Evolutionary conservation across 1,284 basidiomycete genomes (phyloP).

Genomic region (Porodaedalea pini): DNA sequence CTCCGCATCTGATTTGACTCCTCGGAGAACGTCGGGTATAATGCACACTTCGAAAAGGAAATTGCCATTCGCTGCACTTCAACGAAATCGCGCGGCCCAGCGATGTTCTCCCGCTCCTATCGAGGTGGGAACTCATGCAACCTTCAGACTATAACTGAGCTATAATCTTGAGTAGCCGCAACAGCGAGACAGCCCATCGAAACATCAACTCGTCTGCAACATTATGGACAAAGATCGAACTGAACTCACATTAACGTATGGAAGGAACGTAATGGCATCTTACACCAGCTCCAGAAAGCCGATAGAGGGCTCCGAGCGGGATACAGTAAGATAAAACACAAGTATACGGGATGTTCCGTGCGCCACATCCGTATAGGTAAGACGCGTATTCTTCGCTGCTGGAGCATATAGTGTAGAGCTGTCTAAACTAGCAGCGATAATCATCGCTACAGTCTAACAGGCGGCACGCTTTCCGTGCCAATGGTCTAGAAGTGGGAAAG

Average conservation of each 20-base stretch:
- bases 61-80: not conserved
- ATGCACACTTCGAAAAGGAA: not conserved
- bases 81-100: not conserved
- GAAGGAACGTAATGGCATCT: not conserved
- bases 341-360: not conserved
- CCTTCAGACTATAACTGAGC: not conserved
- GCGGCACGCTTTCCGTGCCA: no score
- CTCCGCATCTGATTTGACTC: not conserved
- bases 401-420: no score
- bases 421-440: no score
- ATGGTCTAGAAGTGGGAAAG: no score
- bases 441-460: no score
- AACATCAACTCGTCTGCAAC: not conserved
- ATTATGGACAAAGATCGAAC: not conserved
- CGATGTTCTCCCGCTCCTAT: not conserved
- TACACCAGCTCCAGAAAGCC: not conserved
- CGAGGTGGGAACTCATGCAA: not conserved
- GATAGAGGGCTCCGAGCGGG: not conserved
- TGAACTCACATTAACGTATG: not conserved
- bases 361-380: not conserved
- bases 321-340: not conserved
- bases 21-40: slow-evolving; percentile 4
- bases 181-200: no score
- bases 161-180: not conserved
- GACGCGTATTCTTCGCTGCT: no score